phyloP scores from a whole-genome alignment of 495 filamentous ascomycete species.

The Lasiosphaeria ovina region DNA sequence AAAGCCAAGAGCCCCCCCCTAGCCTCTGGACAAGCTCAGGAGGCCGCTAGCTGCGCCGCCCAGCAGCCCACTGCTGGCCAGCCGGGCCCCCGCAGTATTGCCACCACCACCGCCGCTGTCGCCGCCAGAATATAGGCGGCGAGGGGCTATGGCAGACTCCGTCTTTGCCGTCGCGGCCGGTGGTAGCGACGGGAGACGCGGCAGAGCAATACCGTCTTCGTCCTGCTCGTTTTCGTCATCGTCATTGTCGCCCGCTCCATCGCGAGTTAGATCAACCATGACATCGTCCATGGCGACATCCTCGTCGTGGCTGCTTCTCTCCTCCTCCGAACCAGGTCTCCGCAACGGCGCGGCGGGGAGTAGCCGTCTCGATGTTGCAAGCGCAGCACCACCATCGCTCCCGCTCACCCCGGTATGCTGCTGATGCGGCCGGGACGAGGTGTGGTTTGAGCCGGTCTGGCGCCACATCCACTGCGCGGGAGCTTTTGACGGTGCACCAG shows the following conservation, averaged over 20 bases:
- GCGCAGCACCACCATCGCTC: no score
- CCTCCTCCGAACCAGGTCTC: constrained; percentile 1
- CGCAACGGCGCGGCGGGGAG: constrained; percentile 9
- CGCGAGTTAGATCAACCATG: not conserved
- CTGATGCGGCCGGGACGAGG: no score
- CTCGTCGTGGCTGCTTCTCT: not conserved
- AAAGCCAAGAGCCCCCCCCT: constrained; percentile 1
- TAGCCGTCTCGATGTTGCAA: no score
- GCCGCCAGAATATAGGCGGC: not conserved
- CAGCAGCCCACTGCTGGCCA: constrained; percentile 15
- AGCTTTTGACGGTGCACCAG: no score
- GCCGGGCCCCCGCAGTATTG: constrained; percentile 6
- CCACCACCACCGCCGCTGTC: not conserved
- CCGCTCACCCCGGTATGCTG: no score
- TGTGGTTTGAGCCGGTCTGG: no score
- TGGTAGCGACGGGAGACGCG: not conserved
- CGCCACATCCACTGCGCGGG: no score
- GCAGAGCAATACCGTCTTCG: not conserved
- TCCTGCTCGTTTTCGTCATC: not conserved
- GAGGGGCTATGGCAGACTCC: not conserved
- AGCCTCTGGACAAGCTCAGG: constrained; percentile 32
- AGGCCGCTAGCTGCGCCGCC: constrained; percentile 34
- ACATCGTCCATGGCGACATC: not conserved
- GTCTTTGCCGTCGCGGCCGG: not conserved
- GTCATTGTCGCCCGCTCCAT: not conserved